phyloP scores from a whole-genome alignment of 139 green algal genomes.

The Yamagishiella unicocca region DNA sequence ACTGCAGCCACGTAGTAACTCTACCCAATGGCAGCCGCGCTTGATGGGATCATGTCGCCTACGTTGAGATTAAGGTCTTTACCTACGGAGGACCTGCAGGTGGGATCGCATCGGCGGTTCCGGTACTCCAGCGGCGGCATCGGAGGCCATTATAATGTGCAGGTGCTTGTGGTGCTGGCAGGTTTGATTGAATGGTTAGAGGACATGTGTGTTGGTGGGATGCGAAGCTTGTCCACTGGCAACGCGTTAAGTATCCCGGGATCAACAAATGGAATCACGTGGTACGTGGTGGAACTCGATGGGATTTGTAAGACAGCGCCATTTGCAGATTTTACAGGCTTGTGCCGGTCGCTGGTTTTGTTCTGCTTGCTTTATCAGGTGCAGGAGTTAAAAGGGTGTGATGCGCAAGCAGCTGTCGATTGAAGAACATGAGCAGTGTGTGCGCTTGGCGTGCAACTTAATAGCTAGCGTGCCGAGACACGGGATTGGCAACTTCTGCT shows the following conservation, averaged over 20 bases:
- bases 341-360: no score
- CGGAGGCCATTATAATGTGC: neutral
- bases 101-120: no score
- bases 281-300: no score
- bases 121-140: no score
- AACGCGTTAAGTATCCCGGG: neutral
- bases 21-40: neutral
- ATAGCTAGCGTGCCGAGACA: neutral
- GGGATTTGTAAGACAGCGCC: no score
- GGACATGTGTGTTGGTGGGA: no score
- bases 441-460: neutral
- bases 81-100: no score
- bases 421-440: slow-evolving; percentile 13
- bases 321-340: no score
- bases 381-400: neutral
- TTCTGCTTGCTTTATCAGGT: no score
- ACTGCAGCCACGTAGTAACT: neutral
- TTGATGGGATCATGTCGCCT: no score
- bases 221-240: slow-evolving; percentile 4
- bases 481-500: neutral
- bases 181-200: neutral
- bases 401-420: neutral
- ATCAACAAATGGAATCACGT: no score
- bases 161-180: slow-evolving; percentile 5
- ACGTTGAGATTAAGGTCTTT: no score